Conservation (phyloP, 2,329 filamentous ascomycete genomes). For the Fusarium duplospermum region DNA sequence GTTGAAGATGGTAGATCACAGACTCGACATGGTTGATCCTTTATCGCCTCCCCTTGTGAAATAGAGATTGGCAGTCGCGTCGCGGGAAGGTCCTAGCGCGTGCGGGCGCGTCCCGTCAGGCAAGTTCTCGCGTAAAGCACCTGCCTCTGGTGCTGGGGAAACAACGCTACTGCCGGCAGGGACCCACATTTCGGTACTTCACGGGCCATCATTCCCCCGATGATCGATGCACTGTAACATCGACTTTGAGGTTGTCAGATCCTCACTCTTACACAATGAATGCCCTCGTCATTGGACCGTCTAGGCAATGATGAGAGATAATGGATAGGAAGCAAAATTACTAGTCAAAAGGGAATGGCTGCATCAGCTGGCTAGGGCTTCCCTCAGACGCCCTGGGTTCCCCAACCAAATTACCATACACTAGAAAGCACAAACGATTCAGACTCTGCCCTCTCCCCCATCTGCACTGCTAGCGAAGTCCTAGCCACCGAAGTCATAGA, state of each 20-base stretch:
- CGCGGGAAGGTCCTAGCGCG: constrained; percentile 17
- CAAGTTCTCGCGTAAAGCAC: constrained; percentile 40
- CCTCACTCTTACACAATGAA: too few species aligned
- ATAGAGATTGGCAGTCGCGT: constrained; percentile 32
- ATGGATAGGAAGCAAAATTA: too few species aligned
- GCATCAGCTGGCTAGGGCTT: too few species aligned
- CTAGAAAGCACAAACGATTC: too few species aligned
- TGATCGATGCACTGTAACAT: neutral
- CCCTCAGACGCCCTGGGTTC: too few species aligned
- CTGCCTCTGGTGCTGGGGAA: constrained; percentile 18
- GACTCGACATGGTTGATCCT: constrained; percentile 1
- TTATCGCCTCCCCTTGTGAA: neutral
- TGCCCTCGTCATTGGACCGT: neutral
- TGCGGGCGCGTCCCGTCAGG: constrained; percentile 31
- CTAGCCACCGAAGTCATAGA: too few species aligned
- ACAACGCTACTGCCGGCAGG: constrained; percentile 17
- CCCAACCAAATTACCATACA: too few species aligned
- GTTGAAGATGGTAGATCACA: constrained; percentile 4
- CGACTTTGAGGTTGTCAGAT: too few species aligned
- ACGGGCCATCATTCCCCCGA: neutral
- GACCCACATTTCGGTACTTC: neutral
- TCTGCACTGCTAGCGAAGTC: too few species aligned
- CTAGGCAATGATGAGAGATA: neutral
- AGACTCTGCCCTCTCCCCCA: too few species aligned
- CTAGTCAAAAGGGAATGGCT: too few species aligned